Evolutionary conservation across 2,329 filamentous ascomycete species (phyloP).

Genomic region (Colletotrichum cereale): DNA sequence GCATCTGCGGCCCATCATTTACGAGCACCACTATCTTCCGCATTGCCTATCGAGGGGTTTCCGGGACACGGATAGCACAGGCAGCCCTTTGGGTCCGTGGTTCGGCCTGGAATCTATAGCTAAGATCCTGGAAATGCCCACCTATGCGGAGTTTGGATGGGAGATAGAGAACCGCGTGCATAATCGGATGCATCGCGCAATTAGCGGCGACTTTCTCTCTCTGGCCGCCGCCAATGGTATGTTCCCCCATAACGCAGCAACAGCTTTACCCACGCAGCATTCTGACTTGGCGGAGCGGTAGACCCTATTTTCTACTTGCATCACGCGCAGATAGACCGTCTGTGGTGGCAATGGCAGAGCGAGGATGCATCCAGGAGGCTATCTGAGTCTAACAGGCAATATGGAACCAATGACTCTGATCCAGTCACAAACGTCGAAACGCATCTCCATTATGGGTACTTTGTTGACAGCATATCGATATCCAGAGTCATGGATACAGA

Average conservation of each 20-base stretch:
- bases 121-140: not conserved
- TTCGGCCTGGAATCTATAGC: not conserved
- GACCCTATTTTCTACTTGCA: conserved; percentile 38
- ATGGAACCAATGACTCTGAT: not conserved
- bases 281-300: not conserved
- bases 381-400: not conserved
- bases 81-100: not conserved
- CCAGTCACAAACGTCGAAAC: not conserved
- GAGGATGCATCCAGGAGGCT: not conserved
- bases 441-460: not conserved
- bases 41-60: conserved; percentile 31
- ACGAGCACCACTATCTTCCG: conserved; percentile 27
- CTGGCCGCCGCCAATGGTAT: conserved; percentile 38
- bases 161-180: conserved; percentile 34
- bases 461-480: not conserved
- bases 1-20: conserved; percentile 37
- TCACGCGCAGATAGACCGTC: conserved; percentile 32
- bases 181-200: conserved; percentile 24
- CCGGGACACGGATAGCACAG: not conserved
- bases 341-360: conserved; percentile 38
- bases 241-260: not conserved
- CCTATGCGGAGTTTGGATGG: conserved; percentile 10
- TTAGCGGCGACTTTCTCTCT: conserved; percentile 37
- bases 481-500: not conserved
- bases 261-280: not conserved